Percentiles rank a stretch among this genome's conserved stretches.
These are phyloP conservation scores for Pinus albicaulis DNA, from an alignment of 75 land plant genomes.

Conservation along the genomic window DNA sequence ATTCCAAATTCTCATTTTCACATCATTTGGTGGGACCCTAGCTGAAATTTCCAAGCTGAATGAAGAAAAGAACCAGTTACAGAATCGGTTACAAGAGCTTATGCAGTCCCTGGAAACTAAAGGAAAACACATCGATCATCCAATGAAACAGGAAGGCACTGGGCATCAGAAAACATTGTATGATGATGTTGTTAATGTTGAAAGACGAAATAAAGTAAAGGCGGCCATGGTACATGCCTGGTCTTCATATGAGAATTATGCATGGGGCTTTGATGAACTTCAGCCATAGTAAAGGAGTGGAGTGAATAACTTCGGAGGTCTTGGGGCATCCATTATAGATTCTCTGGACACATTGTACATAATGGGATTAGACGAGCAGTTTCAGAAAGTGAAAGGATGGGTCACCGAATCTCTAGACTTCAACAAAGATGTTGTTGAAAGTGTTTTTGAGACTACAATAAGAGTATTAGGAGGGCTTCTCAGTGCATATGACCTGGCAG, in stretches of 20 bases:
- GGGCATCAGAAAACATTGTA: not conserved
- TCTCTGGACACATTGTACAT: conserved; percentile 94
- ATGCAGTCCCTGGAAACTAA: too few species aligned
- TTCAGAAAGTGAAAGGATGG: conserved; percentile 89
- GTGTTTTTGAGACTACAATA: conserved; percentile 99
- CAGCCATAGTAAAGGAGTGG: conserved; percentile 88
- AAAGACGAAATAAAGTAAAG: conserved; percentile 78
- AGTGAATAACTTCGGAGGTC: conserved; percentile 90
- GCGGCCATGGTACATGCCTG: conserved; percentile 97
- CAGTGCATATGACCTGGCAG: conserved; percentile 93
- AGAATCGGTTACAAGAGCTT: too few species aligned
- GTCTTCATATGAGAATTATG: conserved; percentile 92
- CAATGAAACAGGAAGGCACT: too few species aligned
- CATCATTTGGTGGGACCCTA: too few species aligned
- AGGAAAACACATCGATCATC: too few species aligned
- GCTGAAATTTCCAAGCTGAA: too few species aligned
- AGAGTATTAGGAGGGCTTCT: conserved; percentile 98
- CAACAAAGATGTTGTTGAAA: conserved; percentile 17
- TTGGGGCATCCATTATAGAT: conserved; percentile 94
- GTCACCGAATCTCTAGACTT: conserved; percentile 18
- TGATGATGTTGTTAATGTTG: conserved; percentile 51
- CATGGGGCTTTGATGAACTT: conserved; percentile 97
- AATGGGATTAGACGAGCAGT: conserved; percentile 89
- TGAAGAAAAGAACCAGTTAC: too few species aligned
- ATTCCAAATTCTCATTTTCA: too few species aligned